Evolutionary conservation across 192 early-diverging fungal species (phyloP).

Genomic region (Piromyces finnis): DNA sequence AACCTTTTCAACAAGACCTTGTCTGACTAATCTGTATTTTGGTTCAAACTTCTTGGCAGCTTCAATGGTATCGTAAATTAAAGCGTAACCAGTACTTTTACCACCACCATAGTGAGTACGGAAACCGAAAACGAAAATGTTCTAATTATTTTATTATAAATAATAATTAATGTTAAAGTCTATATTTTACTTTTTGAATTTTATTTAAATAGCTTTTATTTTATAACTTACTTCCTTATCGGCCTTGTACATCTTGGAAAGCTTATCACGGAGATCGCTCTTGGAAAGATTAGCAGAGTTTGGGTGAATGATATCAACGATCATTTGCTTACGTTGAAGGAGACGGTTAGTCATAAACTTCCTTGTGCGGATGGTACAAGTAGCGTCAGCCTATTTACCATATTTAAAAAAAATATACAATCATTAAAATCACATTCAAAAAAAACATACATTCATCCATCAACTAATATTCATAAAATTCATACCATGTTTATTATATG

Average conservation of each 20-base stretch:
- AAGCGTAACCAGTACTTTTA: conserved; percentile 82
- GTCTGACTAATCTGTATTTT: conserved; percentile 82
- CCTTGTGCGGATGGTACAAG: conserved; percentile 91
- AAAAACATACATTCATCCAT: not conserved
- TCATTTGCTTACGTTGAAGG: conserved; percentile 92
- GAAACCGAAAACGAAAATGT: conserved; percentile 86
- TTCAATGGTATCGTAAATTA: conserved; percentile 90
- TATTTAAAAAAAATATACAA: not conserved
- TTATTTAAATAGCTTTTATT: not conserved
- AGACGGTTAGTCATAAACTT: conserved; percentile 99
- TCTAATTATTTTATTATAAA: conserved; percentile 2
- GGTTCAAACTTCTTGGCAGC: conserved; percentile 97
- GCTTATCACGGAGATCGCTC: conserved; percentile 80
- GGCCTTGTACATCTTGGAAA: conserved; percentile 88
- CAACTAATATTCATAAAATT: not conserved
- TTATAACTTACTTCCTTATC: conserved; percentile 41
- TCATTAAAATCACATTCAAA: not conserved
- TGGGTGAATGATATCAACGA: conserved; percentile 91
- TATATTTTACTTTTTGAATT: no score
- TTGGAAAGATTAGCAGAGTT: conserved; percentile 82
- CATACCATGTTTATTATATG: not conserved
- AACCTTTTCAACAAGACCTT: conserved; percentile 43
- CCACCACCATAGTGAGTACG: conserved; percentile 93
- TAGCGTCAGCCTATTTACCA: conserved; percentile 47
- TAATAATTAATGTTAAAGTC: no score